These are phyloP conservation scores for Elongisporangium undulatum DNA, from an alignment of 352 stramenopile species.

Conservation along the genomic window DNA sequence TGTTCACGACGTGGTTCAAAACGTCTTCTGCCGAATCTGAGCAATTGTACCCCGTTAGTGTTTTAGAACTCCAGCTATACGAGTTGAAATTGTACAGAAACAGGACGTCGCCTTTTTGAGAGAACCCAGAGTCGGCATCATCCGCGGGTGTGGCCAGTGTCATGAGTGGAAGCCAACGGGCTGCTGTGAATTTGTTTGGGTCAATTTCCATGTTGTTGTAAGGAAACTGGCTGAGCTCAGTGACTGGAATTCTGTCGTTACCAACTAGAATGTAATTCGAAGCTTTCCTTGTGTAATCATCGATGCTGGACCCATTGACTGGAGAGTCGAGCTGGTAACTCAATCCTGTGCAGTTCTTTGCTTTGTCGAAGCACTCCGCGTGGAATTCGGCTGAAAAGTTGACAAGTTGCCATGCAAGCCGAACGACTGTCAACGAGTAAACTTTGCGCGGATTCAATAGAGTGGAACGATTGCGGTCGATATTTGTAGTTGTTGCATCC, in stretches of 20 bases:
- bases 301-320: slow-evolving; percentile 3
- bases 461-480: slow-evolving; percentile 11
- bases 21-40: slow-evolving; percentile 35
- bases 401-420: slow-evolving; percentile 26
- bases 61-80: slow-evolving; percentile 9
- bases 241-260: slow-evolving; percentile 21
- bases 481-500: slow-evolving; percentile 4
- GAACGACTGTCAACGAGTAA: slow-evolving; percentile 42
- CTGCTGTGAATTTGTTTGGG: slow-evolving; percentile 5
- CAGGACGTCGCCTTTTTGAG: slow-evolving; percentile 24
- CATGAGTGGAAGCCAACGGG: slow-evolving; percentile 31
- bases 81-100: slow-evolving; percentile 22
- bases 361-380: slow-evolving; percentile 14
- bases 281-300: slow-evolving; percentile 7
- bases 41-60: slow-evolving; percentile 23
- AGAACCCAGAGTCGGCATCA: background rate
- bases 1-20: slow-evolving; percentile 23
- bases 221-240: slow-evolving; percentile 23
- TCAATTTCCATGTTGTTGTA: too few species aligned
- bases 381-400: slow-evolving; percentile 37
- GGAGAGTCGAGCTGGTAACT: slow-evolving; percentile 21
- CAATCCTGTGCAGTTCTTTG: slow-evolving; percentile 23
- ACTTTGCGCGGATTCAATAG: slow-evolving; percentile 27
- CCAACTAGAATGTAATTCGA: slow-evolving; percentile 18
- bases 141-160: slow-evolving; percentile 24